Evolutionary conservation across 345 rosid genomes (phyloP).

Genomic region (Euphorbia tirucalli): DNA sequence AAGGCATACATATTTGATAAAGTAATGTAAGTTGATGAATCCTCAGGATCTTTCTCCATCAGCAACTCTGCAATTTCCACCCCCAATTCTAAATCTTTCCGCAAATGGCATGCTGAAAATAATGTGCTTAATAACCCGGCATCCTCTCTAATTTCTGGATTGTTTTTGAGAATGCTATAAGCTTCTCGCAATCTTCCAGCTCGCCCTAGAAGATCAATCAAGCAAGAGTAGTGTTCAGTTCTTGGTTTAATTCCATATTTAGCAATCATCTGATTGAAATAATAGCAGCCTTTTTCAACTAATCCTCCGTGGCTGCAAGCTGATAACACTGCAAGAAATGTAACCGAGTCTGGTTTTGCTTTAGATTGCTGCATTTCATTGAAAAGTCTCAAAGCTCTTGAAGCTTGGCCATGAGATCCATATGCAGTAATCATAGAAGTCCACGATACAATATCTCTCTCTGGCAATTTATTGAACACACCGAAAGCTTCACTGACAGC

Average conservation of each 20-base stretch:
- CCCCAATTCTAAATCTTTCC: slow-evolving; percentile 43
- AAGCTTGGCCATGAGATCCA: slow-evolving; percentile 65
- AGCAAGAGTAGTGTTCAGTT: slow-evolving; percentile 62
- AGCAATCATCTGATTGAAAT: slow-evolving; percentile 45
- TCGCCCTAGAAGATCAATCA: slow-evolving; percentile 76
- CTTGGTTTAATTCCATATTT: slow-evolving; percentile 42
- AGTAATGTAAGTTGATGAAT: slow-evolving; percentile 41
- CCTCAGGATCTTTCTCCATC: slow-evolving; percentile 44
- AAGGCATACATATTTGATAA: slow-evolving; percentile 58
- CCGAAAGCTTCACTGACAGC: slow-evolving; percentile 52
- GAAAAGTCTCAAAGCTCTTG: slow-evolving; percentile 52
- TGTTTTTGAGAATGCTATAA: slow-evolving; percentile 41
- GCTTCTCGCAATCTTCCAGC: slow-evolving; percentile 67
- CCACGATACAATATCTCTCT: slow-evolving; percentile 63
- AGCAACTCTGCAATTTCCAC: slow-evolving; percentile 44
- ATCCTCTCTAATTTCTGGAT: slow-evolving; percentile 38
- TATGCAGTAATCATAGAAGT: slow-evolving; percentile 74
- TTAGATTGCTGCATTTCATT: slow-evolving; percentile 46
- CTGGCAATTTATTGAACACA: slow-evolving; percentile 44
- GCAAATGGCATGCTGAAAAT: slow-evolving; percentile 56
- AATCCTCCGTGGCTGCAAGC: slow-evolving; percentile 73
- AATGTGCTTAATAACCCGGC: slow-evolving; percentile 62
- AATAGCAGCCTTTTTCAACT: slow-evolving; percentile 47
- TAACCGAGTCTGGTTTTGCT: slow-evolving; percentile 52
- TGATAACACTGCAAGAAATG: slow-evolving; percentile 65